Conservation (phyloP, 768 basidiomycete species). For the Termitomyces sp. region DNA sequence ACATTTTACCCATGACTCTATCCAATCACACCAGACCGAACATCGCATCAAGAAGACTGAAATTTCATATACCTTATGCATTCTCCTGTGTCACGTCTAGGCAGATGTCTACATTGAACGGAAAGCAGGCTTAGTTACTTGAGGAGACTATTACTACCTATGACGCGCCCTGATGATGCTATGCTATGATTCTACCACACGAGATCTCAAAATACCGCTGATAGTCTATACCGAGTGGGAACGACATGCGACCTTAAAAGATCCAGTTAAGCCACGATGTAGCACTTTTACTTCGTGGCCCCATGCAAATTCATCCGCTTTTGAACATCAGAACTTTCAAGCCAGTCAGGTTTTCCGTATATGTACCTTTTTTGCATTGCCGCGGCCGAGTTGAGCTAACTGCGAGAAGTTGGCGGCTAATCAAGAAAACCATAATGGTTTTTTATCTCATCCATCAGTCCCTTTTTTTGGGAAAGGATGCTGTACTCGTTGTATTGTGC, state of each 20-base stretch:
- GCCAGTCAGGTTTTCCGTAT: too few relatives aligned
- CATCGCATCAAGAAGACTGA: neutral
- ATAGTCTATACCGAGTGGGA: neutral
- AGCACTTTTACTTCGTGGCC: too few relatives aligned
- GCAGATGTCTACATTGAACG: neutral
- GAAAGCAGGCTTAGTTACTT: neutral
- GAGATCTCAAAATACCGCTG: neutral
- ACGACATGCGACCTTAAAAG: neutral
- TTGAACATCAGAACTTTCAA: neutral
- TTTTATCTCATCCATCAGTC: neutral
- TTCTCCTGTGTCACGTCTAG: slow-evolving; percentile 14
- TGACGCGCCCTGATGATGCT: neutral
- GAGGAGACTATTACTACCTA: neutral
- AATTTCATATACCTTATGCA: too few relatives aligned
- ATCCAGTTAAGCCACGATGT: too few relatives aligned
- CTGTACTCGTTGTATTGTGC: neutral
- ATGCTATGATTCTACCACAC: neutral
- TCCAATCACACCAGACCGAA: neutral
- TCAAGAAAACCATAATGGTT: too few relatives aligned
- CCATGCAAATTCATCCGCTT: neutral
- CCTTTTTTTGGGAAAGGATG: neutral
- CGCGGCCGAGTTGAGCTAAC: too few relatives aligned
- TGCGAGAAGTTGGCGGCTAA: too few relatives aligned
- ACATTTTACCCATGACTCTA: too few relatives aligned
- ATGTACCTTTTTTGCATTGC: too few relatives aligned